phyloP scores from a whole-genome alignment of 495 filamentous ascomycete genomes.

The Hypomontagnella monticulosa region DNA sequence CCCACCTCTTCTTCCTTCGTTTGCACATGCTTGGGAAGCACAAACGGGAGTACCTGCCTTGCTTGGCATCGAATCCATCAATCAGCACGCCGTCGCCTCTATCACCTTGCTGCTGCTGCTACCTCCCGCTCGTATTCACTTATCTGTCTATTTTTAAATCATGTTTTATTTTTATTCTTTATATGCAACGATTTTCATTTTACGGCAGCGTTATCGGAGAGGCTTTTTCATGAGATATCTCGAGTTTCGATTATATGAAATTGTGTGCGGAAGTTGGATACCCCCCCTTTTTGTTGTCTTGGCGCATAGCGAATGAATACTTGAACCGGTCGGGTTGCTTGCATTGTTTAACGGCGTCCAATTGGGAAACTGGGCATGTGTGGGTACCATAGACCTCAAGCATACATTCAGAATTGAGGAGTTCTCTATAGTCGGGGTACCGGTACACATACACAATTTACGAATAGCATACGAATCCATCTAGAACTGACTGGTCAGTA shows the following conservation, averaged over 20 bases:
- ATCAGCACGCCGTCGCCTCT: not conserved
- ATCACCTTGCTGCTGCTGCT: not conserved
- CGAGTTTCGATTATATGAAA: conserved; percentile 28
- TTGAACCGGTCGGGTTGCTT: conserved; percentile 24
- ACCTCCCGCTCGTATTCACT: not conserved
- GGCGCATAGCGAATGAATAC: conserved; percentile 11
- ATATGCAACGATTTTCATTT: too few relatives aligned
- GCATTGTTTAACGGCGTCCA: conserved; percentile 32
- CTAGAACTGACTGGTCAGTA: conserved; percentile 2
- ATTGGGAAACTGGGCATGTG: conserved; percentile 21
- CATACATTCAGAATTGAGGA: conserved; percentile 14
- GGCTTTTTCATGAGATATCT: conserved; percentile 13
- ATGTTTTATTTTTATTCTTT: too few relatives aligned
- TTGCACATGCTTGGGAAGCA: not conserved
- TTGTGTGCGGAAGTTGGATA: conserved; percentile 34
- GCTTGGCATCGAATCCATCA: conserved; percentile 7
- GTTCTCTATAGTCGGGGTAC: conserved; percentile 12
- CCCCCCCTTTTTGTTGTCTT: conserved; percentile 27
- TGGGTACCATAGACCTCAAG: conserved; percentile 25
- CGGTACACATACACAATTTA: conserved; percentile 9
- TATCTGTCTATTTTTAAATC: too few relatives aligned
- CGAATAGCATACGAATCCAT: conserved; percentile 3
- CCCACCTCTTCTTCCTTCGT: not conserved
- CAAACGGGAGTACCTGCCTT: conserved; percentile 19
- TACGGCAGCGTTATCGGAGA: conserved; percentile 4